Evolutionary conservation across 2,329 filamentous ascomycete genomes (phyloP).

Genomic region (Paraphaeosphaeria sporulosa): DNA sequence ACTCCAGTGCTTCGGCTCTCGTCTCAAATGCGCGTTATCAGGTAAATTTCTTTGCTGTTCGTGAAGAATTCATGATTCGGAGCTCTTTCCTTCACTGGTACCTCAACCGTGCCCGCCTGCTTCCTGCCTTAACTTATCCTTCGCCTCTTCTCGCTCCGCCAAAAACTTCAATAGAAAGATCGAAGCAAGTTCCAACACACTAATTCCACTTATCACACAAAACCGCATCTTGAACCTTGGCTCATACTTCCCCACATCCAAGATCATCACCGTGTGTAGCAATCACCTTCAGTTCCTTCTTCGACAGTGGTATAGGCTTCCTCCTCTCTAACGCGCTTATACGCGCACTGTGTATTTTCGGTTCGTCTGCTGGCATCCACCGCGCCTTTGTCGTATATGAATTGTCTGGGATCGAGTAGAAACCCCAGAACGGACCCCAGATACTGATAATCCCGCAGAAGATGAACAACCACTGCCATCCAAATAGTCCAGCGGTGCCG

Average conservation of each 20-base stretch:
- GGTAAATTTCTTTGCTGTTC: too few species aligned
- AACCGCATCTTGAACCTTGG: constrained; percentile 20
- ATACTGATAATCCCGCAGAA: constrained; percentile 47
- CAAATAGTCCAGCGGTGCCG: constrained; percentile 41
- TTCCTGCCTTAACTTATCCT: constrained; percentile 5
- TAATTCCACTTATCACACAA: constrained; percentile 18
- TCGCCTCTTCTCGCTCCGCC: constrained; percentile 13
- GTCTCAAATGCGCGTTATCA: background rate
- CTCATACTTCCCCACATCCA: constrained; percentile 23
- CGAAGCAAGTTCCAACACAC: constrained; percentile 16
- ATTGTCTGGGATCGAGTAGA: constrained; percentile 33
- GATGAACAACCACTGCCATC: constrained; percentile 35
- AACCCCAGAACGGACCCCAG: constrained; percentile 52
- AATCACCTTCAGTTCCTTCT: constrained; percentile 17
- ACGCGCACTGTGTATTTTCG: constrained; percentile 9
- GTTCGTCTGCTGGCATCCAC: constrained; percentile 24
- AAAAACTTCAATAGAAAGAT: constrained; percentile 19
- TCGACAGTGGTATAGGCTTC: constrained; percentile 19
- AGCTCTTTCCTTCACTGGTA: background rate
- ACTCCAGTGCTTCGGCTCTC: background rate
- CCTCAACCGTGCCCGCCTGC: background rate
- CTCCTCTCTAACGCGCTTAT: constrained; percentile 21
- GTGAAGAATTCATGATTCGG: background rate
- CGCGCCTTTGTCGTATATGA: constrained; percentile 21
- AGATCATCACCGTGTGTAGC: constrained; percentile 21